Percentiles rank a stretch among this genome's conserved stretches.
These are phyloP conservation scores for Cladosporium cucumerinum DNA, from an alignment of 2,329 filamentous ascomycete species.

Conservation along the genomic window DNA sequence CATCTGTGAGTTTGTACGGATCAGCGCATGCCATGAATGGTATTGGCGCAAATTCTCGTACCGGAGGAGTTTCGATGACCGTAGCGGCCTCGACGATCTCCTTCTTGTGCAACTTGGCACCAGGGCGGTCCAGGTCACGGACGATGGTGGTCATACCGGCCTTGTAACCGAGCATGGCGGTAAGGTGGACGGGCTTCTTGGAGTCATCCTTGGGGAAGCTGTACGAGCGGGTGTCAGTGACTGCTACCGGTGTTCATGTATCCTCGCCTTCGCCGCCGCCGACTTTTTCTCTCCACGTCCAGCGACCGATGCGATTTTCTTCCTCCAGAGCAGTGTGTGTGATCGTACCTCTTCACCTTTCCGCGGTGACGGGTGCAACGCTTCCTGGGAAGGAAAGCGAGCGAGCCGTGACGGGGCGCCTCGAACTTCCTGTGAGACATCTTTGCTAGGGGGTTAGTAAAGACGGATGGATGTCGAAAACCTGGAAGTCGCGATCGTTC, in stretches of 20 bases:
- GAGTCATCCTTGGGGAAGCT: slow-evolving; percentile 99
- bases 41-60: slow-evolving; percentile 47
- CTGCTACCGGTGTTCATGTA: neutral
- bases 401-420: slow-evolving; percentile 84
- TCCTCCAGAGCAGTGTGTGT: neutral
- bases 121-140: slow-evolving; percentile 97
- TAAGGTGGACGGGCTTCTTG: slow-evolving; percentile 99
- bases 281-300: slow-evolving; percentile 9
- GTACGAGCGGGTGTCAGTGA: slow-evolving; percentile 23
- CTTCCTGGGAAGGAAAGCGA: slow-evolving; percentile 66
- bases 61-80: slow-evolving; percentile 89
- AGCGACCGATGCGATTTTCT: neutral
- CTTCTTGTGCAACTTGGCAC: slow-evolving; percentile 99
- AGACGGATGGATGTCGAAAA: slow-evolving; percentile 8
- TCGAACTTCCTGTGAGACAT: slow-evolving; percentile 68
- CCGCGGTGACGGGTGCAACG: slow-evolving; percentile 89
- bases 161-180: slow-evolving; percentile 99
- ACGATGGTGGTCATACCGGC: slow-evolving; percentile 99
- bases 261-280: slow-evolving; percentile 13
- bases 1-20: slow-evolving; percentile 64
- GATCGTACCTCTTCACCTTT: slow-evolving; percentile 92
- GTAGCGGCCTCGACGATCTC: slow-evolving; percentile 86
- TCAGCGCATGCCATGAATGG: slow-evolving; percentile 65
- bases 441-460: slow-evolving; percentile 19
- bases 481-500: neutral